Base-by-base conservation (phyloP, 2,329 filamentous ascomycete genomes). In the Colletotrichum lentis region DNA sequence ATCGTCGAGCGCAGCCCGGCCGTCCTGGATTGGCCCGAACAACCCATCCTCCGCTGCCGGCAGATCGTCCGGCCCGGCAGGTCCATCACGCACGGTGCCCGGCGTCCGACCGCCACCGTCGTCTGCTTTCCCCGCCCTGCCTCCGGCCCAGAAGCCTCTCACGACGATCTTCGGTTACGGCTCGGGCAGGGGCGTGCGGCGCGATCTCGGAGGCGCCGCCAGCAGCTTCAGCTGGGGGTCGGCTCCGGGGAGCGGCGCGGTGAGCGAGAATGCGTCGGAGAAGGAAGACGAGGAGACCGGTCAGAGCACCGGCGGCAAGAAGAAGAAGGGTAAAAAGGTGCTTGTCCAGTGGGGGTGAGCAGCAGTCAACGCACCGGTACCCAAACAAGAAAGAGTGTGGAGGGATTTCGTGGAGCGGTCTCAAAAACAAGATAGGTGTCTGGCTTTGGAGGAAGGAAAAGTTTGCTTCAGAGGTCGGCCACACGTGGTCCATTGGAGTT, bases 61-160 rank as follows among this genome's bases (percentile, higher is more conserved):
- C 73, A 27, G 65, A 47, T 43, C 69, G 12, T 56, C 59, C 8
- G 54, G 59, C 20, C 46, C 60, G 2, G 43, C 53, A 24, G 56
- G 56, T 14, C 56, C 44, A 12, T 44, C 53, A 11, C 52, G 50
- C 53, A 43, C 22, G 27, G 46, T 16, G 11, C 63, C 43, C 14
- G 54, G 27, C 27, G 66, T 52, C 55, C 56, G 35, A 20, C 44
- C 22, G 22, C 49, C 37, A 31, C 78, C 77, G 54, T 79, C 80
- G 52, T 90, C 94, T 70, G 88, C 89, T 0, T 97, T 97, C 79
- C 95, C 94, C 0, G 90, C 93, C 1, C 84, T 97, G 1, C 94
- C 94, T 0, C 84, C 89, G 0, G 94, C 93, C 1, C 86, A 91
- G 0, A 97, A 90, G 74, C 86, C 86, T 3, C 81, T 82, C 49